A percentile compares a stretch with the other conserved stretches of the same genome.
Conservation (phyloP, 768 basidiomycete genomes). For the Amanita rubescens region DNA sequence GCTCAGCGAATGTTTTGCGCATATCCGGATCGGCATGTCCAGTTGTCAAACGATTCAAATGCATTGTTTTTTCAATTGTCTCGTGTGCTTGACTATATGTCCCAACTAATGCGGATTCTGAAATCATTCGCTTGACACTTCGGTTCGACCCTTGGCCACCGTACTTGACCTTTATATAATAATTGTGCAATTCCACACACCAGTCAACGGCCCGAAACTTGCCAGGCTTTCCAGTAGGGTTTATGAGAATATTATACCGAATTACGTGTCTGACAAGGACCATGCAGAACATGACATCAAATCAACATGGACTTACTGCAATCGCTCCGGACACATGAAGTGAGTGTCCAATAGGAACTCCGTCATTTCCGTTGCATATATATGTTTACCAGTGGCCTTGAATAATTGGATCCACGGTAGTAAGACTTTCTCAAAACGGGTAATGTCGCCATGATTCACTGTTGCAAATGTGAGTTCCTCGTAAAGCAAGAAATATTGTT, state of each 20-base stretch:
- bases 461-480: conserved; percentile 28
- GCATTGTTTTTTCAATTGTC: conserved; percentile 20
- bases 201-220: conserved; percentile 30
- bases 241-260: conserved; percentile 24
- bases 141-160: conserved; percentile 28
- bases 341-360: conserved; percentile 21
- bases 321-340: conserved; percentile 16
- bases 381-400: conserved; percentile 25
- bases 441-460: conserved; percentile 28
- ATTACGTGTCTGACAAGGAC: too few relatives aligned
- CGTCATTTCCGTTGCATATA: conserved; percentile 23
- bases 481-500: conserved; percentile 32
- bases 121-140: conserved; percentile 22
- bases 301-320: too few relatives aligned
- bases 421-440: conserved; percentile 19
- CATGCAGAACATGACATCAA: too few relatives aligned
- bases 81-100: conserved; percentile 21
- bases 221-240: conserved; percentile 26
- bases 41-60: conserved; percentile 18
- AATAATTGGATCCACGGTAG: conserved; percentile 19
- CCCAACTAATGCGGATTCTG: conserved; percentile 27
- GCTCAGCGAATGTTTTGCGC: conserved; percentile 15
- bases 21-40: conserved; percentile 22
- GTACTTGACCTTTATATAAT: conserved; percentile 35
- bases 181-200: conserved; percentile 34